Percentiles rank a stretch among this genome's conserved stretches.
phyloP scores from a whole-genome alignment of 805 yeast species.

The Wickerhamiella nectarea region DNA sequence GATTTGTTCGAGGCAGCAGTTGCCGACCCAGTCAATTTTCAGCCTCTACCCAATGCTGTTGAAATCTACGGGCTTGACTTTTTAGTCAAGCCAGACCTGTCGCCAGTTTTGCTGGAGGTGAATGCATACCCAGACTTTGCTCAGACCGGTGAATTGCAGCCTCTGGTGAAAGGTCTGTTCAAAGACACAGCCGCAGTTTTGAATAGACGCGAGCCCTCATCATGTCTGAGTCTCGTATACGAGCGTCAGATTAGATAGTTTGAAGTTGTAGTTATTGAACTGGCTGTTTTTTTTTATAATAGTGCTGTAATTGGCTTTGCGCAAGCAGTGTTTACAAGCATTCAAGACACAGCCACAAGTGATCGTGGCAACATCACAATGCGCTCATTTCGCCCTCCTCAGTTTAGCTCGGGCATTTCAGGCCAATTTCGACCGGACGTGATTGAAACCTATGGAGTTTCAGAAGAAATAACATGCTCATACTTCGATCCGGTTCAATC shows the following conservation, averaged over 20 bases:
- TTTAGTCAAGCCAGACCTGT: constrained; percentile 41
- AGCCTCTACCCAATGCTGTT: constrained; percentile 64
- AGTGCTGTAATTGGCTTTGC: too few relatives aligned
- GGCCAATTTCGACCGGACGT: constrained; percentile 21
- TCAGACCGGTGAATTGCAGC: constrained; percentile 79
- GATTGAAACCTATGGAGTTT: constrained; percentile 39
- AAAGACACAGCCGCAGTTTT: constrained; percentile 34
- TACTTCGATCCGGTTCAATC: constrained; percentile 87
- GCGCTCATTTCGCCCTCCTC: constrained; percentile 6
- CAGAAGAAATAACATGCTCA: constrained; percentile 49
- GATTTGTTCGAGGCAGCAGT: constrained; percentile 76
- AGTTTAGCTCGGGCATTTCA: constrained; percentile 19
- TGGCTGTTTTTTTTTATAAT: too few relatives aligned
- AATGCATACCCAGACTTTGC: constrained; percentile 94
- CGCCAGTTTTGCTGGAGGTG: constrained; percentile 62
- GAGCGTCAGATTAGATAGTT: background rate
- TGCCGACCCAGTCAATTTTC: constrained; percentile 75
- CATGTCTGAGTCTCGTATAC: background rate
- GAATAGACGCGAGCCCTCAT: background rate
- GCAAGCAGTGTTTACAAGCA: too few relatives aligned
- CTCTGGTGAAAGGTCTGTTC: constrained; percentile 52
- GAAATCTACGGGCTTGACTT: constrained; percentile 88
- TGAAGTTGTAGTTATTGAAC: too few relatives aligned
- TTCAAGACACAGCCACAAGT: background rate
- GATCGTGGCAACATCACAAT: background rate